A percentile compares a stretch with the other conserved stretches of the same genome.
These are phyloP conservation scores for Oryza punctata DNA, from an alignment of 176 grass and related monocot genomes.

Conservation along the genomic window DNA sequence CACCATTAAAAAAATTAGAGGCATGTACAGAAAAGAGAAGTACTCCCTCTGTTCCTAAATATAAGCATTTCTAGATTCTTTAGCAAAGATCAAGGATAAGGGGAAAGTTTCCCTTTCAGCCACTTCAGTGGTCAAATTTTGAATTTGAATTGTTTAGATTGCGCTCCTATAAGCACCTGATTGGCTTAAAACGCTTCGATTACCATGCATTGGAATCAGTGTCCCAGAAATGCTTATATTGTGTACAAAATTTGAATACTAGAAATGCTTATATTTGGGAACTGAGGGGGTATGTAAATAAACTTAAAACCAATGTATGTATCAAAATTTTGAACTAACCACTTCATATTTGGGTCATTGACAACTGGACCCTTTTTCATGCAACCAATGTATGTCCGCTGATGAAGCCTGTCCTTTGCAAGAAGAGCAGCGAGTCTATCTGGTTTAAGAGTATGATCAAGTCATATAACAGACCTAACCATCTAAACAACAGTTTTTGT, in stretches of 20 bases:
- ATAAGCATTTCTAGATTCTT: too few relatives aligned
- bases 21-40: constrained; percentile 16
- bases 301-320: constrained; percentile 32
- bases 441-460: constrained; percentile 38
- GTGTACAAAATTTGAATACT: too few relatives aligned
- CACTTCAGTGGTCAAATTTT: too few relatives aligned
- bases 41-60: too few relatives aligned
- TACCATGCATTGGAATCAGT: too few relatives aligned
- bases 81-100: too few relatives aligned
- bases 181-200: too few relatives aligned
- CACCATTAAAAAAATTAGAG: neutral
- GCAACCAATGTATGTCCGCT: constrained; percentile 83
- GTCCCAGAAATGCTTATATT: too few relatives aligned
- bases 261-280: too few relatives aligned
- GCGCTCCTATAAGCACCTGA: too few relatives aligned
- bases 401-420: constrained; percentile 81
- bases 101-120: too few relatives aligned
- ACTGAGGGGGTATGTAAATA: neutral
- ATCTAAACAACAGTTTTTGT: constrained; percentile 14
- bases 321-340: constrained; percentile 46
- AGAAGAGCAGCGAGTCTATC: constrained; percentile 97
- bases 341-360: constrained; percentile 89
- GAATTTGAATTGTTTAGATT: too few relatives aligned
- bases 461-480: constrained; percentile 21
- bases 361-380: constrained; percentile 99